These are phyloP conservation scores for Tardiomyces digboiensis DNA, from an alignment of 1,139 yeast species.

Conservation along the genomic window DNA sequence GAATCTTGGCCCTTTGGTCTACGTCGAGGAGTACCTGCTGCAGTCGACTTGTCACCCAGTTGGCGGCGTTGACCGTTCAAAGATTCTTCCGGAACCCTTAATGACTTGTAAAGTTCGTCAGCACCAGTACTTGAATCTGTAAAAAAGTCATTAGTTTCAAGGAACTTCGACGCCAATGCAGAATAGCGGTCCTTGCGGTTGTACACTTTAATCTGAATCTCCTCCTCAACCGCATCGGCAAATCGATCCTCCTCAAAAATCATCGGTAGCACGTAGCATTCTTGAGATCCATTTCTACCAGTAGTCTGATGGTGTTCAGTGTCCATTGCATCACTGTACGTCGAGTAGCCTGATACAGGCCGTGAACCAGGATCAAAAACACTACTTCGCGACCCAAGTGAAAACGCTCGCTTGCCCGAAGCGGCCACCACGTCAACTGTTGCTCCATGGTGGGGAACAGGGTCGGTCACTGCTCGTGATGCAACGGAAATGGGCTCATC, in stretches of 20 bases:
- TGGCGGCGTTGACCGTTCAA: background rate
- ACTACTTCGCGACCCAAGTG: background rate
- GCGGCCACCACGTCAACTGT: background rate
- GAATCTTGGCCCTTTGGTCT: background rate
- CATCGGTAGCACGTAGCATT: slow-evolving; percentile 21
- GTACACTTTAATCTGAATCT: slow-evolving; percentile 15
- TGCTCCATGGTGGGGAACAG: background rate
- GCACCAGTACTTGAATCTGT: background rate
- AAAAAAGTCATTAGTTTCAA: background rate
- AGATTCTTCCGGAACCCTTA: background rate
- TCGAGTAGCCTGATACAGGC: background rate
- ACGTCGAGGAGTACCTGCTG: too few species aligned
- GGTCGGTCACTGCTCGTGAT: background rate
- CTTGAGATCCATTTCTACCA: background rate
- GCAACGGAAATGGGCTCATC: background rate
- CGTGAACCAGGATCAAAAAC: background rate
- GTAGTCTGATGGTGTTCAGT: background rate
- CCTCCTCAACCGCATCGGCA: slow-evolving; percentile 30
- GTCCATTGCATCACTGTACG: background rate
- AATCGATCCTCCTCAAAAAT: slow-evolving; percentile 31
- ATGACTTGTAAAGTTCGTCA: background rate
- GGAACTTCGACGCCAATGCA: slow-evolving; percentile 1
- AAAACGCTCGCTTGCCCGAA: slow-evolving; percentile 1
- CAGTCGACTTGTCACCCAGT: too few species aligned
- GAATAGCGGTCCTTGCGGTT: slow-evolving; percentile 1